phyloP scores from a whole-genome alignment of 139 green algal species.

The Picochlorum sp. region DNA sequence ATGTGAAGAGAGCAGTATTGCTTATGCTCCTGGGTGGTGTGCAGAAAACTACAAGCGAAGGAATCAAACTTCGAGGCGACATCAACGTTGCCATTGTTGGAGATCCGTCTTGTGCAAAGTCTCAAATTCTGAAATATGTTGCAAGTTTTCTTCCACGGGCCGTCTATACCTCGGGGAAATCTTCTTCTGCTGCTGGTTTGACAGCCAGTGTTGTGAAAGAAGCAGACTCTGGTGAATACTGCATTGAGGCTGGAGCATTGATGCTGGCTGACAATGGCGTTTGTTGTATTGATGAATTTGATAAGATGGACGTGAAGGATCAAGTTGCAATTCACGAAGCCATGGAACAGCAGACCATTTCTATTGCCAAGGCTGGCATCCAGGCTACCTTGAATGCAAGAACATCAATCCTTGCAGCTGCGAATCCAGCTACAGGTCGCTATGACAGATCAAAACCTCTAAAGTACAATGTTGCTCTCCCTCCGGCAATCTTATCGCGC shows the following conservation, averaged over 20 bases:
- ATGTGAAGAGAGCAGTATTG: slow-evolving; percentile 83
- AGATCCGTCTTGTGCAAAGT: slow-evolving; percentile 92
- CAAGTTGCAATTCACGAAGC: slow-evolving; percentile 89
- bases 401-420: slow-evolving; percentile 88
- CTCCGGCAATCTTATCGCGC: slow-evolving; percentile 80
- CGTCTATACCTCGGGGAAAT: slow-evolving; percentile 97
- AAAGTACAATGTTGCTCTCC: slow-evolving; percentile 80
- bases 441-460: slow-evolving; percentile 88
- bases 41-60: slow-evolving; percentile 75
- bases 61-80: slow-evolving; percentile 88
- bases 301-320: slow-evolving; percentile 93
- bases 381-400: slow-evolving; percentile 92
- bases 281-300: slow-evolving; percentile 96
- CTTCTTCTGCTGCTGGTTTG: slow-evolving; percentile 87
- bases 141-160: slow-evolving; percentile 75
- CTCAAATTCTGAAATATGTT: slow-evolving; percentile 86
- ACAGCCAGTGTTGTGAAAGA: slow-evolving; percentile 93
- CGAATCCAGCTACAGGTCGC: slow-evolving; percentile 83
- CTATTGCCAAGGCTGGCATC: slow-evolving; percentile 95
- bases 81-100: slow-evolving; percentile 98
- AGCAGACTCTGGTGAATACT: slow-evolving; percentile 85
- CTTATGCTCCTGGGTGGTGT: slow-evolving; percentile 90
- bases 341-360: slow-evolving; percentile 99
- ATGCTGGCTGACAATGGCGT: slow-evolving; percentile 96
- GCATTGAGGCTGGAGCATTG: slow-evolving; percentile 95